Evolutionary conservation across 2,329 filamentous ascomycete species (phyloP), one percentile per base, ranked within the genome.

Genomic region (Paraconiothyrium brasiliense): DNA sequence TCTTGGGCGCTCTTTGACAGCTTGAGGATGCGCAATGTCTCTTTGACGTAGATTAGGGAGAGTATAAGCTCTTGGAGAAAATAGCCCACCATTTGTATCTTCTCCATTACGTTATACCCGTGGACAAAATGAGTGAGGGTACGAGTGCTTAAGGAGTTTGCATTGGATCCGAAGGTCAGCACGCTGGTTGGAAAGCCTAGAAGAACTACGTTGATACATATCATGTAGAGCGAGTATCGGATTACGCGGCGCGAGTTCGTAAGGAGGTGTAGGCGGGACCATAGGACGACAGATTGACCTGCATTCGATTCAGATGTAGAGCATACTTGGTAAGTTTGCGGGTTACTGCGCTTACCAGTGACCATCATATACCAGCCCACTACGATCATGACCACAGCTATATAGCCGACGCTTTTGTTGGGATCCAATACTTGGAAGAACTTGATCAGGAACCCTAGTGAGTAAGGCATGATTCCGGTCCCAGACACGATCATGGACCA

Each of bases 341-440:
- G 13, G 20, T 7, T 27, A 11, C 30, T 3, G 37, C 14, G 51
- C 60, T 13, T 59, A 74, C 74, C 73, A 14, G 86, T 87, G 0
- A 90, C 84, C 85, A 89, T 88, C 2, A 78, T 68, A 72, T 84
- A 85, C 84, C 87, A 86, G 11, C 86, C 87, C 58, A 89, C 62
- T 54, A 80, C 80, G 35, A 82, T 77, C 41, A 84, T 64, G 22
- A 82, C 67, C 44, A 83, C 81, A 10, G 81, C 80, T 1, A 82
- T 66, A 49, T 81, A 76, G 16, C 70, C 69, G 7, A 56, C 55
- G 54, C 71, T 55, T 7, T 58, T 22, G 32, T 66, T 67, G 3
- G 74, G 73, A 57, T 76, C 66, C 32, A 77, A 52, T 16, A 76
- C 34, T 47, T 73, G 69, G 58, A 76, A 77, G 54, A 78, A 75